These are phyloP conservation scores for Phytophthora hybrid DNA, from an alignment of 352 stramenopile genomes.

Conservation along the genomic window DNA sequence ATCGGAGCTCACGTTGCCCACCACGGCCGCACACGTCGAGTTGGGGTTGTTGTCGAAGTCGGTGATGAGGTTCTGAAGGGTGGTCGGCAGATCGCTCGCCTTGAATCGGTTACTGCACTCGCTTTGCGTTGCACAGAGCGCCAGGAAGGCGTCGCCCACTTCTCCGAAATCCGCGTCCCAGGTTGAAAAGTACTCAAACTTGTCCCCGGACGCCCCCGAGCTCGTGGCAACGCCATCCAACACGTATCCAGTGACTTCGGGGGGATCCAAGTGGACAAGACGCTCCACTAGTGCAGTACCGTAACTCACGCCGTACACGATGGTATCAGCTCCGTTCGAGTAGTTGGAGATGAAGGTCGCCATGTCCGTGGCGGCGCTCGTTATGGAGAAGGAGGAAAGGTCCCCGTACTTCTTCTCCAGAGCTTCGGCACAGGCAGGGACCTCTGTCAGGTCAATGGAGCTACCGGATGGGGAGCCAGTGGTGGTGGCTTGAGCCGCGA, in stretches of 20 bases:
- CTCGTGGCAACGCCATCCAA: not conserved
- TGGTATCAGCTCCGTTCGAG: not conserved
- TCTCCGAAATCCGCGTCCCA: not conserved
- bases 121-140: not conserved
- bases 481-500: not conserved
- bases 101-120: not conserved
- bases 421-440: not conserved
- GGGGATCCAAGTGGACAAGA: not conserved
- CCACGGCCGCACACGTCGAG: not conserved
- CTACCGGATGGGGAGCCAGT: not conserved
- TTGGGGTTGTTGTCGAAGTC: not conserved
- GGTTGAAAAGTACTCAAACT: not conserved
- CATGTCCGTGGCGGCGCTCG: not conserved
- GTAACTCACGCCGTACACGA: not conserved
- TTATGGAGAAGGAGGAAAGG: not conserved
- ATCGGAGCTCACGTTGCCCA: not conserved
- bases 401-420: not conserved
- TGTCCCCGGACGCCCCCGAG: not conserved
- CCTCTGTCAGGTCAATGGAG: not conserved
- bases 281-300: not conserved
- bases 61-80: not conserved
- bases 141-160: not conserved
- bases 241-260: not conserved
- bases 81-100: not conserved
- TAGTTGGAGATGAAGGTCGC: not conserved